A percentile compares a stretch with the other conserved stretches of the same genome.
Conservation (phyloP, 129 eudicot genomes). For the Escallonia rubra region DNA sequence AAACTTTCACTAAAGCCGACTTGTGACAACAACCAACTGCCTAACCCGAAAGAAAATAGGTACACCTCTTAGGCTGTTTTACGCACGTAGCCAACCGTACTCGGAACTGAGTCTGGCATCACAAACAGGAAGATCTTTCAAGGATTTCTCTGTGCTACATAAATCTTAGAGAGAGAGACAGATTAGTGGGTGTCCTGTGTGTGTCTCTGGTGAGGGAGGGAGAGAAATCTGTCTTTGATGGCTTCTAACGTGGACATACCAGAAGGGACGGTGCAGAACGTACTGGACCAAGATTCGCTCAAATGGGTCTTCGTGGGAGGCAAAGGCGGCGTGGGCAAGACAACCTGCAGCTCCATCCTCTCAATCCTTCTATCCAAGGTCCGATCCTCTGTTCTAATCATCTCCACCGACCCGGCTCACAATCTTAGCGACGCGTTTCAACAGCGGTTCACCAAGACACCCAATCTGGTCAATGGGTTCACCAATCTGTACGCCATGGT, state of each 20-base stretch:
- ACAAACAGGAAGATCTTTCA: too few species aligned
- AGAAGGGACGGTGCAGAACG: constrained; percentile 71
- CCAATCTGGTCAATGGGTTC: constrained; percentile 90
- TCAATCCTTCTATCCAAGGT: constrained; percentile 65
- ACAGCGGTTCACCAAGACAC: constrained; percentile 79
- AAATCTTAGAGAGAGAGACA: too few species aligned
- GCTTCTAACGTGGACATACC: constrained; percentile 32
- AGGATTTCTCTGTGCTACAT: too few species aligned
- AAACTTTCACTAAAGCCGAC: too few species aligned
- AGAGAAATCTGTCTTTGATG: too few species aligned
- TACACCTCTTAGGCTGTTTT: too few species aligned
- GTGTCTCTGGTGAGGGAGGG: too few species aligned
- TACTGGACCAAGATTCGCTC: constrained; percentile 64
- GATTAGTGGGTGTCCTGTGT: too few species aligned
- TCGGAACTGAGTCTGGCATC: too few species aligned
- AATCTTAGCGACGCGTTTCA: constrained; percentile 98
- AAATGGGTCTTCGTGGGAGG: constrained; percentile 99
- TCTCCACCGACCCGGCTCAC: constrained; percentile 97
- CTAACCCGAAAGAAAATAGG: too few species aligned
- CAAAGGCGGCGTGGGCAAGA: constrained; percentile 98
- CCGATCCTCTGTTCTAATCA: constrained; percentile 83
- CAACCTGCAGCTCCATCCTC: constrained; percentile 90
- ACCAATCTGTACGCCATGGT: constrained; percentile 95
- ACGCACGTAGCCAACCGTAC: too few species aligned
- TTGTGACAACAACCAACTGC: too few species aligned